Conservation (phyloP, 176 grass and related monocot species). For the Triticum timopheevii region DNA sequence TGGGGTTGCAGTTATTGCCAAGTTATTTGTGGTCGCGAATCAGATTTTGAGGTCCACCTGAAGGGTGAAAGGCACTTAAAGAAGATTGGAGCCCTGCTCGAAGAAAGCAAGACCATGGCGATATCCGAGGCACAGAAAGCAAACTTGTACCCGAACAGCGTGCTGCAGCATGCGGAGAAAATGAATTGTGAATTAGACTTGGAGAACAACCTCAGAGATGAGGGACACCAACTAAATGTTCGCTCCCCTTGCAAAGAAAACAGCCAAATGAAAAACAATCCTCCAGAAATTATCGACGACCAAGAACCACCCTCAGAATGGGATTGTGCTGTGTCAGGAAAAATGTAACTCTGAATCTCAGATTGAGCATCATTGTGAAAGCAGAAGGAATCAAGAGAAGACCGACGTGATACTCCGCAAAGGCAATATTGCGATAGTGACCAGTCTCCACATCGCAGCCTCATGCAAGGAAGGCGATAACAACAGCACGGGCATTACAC, state of each 20-base stretch:
- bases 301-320: neutral
- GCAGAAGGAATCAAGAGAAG: constrained; percentile 6
- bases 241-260: neutral
- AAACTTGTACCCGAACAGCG: neutral
- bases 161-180: neutral
- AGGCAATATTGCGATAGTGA: neutral
- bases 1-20: constrained; percentile 19
- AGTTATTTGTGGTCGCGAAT: neutral
- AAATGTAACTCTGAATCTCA: constrained; percentile 25
- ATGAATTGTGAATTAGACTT: neutral
- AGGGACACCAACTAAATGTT: constrained; percentile 19
- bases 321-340: constrained; percentile 1
- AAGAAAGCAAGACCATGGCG: neutral
- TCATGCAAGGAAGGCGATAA: constrained; percentile 9
- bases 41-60: neutral
- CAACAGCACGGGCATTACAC: neutral
- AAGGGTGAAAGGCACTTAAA: neutral
- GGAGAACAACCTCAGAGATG: neutral
- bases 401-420: neutral
- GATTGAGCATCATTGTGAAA: constrained; percentile 9
- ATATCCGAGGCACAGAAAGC: neutral
- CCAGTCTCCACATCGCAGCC: neutral
- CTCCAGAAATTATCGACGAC: neutral
- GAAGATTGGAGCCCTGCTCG: neutral
- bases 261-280: neutral